These are phyloP conservation scores for Calonectria ilicicola DNA, from an alignment of 2,329 filamentous ascomycete species.

Conservation along the genomic window DNA sequence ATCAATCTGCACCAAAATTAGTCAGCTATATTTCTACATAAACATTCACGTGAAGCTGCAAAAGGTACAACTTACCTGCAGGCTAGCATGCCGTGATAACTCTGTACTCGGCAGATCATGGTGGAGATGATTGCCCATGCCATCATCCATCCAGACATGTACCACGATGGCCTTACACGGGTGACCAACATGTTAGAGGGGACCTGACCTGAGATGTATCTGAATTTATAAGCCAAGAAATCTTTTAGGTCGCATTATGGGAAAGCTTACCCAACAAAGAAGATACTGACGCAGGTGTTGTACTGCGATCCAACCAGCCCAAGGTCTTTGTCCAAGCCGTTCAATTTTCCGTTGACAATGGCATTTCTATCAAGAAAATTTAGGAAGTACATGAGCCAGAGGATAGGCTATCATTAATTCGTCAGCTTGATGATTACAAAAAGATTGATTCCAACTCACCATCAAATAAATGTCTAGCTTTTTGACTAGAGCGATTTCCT, in stretches of 20 bases:
- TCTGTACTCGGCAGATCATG: conserved; percentile 53
- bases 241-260: neutral
- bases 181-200: conserved; percentile 57
- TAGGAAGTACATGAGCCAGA: conserved; percentile 55
- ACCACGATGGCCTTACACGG: conserved; percentile 56
- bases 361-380: conserved; percentile 64
- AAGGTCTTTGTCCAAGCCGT: conserved; percentile 66
- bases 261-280: conserved; percentile 48
- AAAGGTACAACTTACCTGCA: conserved; percentile 51
- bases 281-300: conserved; percentile 50
- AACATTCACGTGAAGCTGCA: accelerated
- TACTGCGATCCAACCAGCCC: conserved; percentile 54
- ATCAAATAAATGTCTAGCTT: neutral
- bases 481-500: neutral
- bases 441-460: neutral
- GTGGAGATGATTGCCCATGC: conserved; percentile 56
- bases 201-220: conserved; percentile 47
- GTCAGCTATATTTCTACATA: neutral
- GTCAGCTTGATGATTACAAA: neutral
- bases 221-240: neutral
- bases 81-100: conserved; percentile 56
- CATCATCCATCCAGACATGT: conserved; percentile 53
- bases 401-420: conserved; percentile 41
- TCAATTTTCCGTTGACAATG: conserved; percentile 67
- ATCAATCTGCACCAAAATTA: conserved; percentile 52